These are phyloP conservation scores for Boletus edulis DNA, from an alignment of 768 basidiomycete genomes.

Conservation along the genomic window DNA sequence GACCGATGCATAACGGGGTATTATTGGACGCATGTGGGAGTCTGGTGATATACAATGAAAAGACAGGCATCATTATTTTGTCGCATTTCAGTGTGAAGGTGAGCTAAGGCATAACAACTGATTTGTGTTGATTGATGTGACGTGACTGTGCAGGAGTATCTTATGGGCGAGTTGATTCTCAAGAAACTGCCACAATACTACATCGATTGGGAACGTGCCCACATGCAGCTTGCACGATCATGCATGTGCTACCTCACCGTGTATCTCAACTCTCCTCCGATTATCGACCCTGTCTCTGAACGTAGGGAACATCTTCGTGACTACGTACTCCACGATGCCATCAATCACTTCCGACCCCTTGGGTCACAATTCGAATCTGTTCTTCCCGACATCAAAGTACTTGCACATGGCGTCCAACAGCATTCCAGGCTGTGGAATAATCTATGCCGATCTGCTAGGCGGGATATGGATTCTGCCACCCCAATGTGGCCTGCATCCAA, in stretches of 20 bases:
- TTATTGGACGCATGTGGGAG: neutral
- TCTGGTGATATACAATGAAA: neutral
- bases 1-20: neutral
- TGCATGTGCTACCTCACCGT: neutral
- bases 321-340: neutral
- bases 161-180: neutral
- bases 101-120: neutral
- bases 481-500: no score
- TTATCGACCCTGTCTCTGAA: no score
- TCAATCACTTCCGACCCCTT: neutral
- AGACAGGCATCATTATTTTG: neutral
- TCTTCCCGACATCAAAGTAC: neutral
- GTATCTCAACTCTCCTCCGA: neutral
- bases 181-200: neutral
- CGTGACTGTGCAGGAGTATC: neutral
- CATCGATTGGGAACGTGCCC: neutral
- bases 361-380: neutral
- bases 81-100: slow-evolving; percentile 1
- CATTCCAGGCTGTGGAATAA: neutral
- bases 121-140: no score
- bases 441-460: neutral
- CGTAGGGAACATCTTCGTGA: neutral
- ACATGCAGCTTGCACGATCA: neutral
- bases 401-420: neutral
- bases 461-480: no score